phyloP scores from a whole-genome alignment of 163 green algal genomes.

The Chlamydomonas reinhardtii region DNA sequence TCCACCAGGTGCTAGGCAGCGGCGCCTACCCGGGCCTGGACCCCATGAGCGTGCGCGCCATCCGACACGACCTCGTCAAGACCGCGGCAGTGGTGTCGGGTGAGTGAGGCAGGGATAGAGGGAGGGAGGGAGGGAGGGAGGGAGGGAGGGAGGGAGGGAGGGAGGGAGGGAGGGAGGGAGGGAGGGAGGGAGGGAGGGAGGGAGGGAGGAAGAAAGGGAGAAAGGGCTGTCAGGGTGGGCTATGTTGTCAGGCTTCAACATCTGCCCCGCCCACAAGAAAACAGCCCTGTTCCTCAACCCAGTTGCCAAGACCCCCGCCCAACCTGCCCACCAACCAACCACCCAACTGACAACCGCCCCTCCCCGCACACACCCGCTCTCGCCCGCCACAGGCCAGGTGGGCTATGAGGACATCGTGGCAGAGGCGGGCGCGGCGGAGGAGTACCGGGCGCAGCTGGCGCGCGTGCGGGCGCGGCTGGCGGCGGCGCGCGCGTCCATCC shows the following conservation, averaged over 20 bases:
- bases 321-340: too few relatives aligned
- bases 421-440: conserved; percentile 10
- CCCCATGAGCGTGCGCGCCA: background rate
- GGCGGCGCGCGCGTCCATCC: conserved; percentile 15
- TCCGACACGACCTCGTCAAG: conserved; percentile 35
- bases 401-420: conserved; percentile 49
- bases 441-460: conserved; percentile 27
- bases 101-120: too few relatives aligned
- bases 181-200: too few relatives aligned
- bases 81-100: conserved; percentile 29
- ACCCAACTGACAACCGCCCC: background rate
- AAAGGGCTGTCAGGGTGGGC: too few relatives aligned
- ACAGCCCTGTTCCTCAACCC: too few relatives aligned
- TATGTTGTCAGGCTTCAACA: too few relatives aligned
- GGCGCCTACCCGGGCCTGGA: conserved; percentile 34
- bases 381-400: conserved; percentile 19
- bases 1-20: conserved; percentile 13
- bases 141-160: too few relatives aligned
- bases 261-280: too few relatives aligned
- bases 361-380: background rate
- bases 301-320: too few relatives aligned
- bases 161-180: too few relatives aligned
- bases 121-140: too few relatives aligned
- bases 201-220: too few relatives aligned
- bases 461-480: conserved; percentile 32